These are phyloP conservation scores for Aspergillus aculeatinus DNA, from an alignment of 2,329 filamentous ascomycete genomes.

Conservation along the genomic window DNA sequence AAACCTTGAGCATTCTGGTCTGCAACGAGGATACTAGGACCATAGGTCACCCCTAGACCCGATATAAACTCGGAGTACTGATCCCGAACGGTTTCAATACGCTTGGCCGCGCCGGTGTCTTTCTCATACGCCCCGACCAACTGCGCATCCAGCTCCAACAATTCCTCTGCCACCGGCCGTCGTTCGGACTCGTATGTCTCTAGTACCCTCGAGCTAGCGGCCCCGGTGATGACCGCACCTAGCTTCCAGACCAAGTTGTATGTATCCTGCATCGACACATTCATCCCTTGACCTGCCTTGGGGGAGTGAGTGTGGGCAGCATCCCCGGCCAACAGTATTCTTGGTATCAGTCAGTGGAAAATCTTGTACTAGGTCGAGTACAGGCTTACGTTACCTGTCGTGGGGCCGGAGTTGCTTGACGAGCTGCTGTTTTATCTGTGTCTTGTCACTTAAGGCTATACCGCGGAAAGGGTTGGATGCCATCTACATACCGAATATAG, in stretches of 20 bases:
- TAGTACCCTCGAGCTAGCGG: neutral
- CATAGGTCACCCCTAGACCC: conserved; percentile 10
- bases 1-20: neutral
- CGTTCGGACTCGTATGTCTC: neutral
- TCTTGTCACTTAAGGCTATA: neutral
- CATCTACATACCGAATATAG: conserved; percentile 15
- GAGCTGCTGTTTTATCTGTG: conserved; percentile 8
- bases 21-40: conserved; percentile 2
- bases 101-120: neutral
- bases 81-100: conserved; percentile 1
- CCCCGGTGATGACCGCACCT: neutral
- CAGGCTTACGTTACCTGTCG: neutral
- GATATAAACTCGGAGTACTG: conserved; percentile 9
- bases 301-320: conserved; percentile 1
- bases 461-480: neutral
- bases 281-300: conserved; percentile 2
- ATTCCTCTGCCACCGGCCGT: neutral
- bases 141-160: neutral
- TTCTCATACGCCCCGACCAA: conserved; percentile 6
- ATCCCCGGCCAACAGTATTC: neutral
- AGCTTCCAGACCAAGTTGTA: conserved; percentile 4
- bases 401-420: neutral
- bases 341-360: neutral
- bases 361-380: neutral
- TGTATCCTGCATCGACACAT: neutral